Conservation (phyloP, 2,329 filamentous ascomycete species). For the Calonectria hongkongensis region DNA sequence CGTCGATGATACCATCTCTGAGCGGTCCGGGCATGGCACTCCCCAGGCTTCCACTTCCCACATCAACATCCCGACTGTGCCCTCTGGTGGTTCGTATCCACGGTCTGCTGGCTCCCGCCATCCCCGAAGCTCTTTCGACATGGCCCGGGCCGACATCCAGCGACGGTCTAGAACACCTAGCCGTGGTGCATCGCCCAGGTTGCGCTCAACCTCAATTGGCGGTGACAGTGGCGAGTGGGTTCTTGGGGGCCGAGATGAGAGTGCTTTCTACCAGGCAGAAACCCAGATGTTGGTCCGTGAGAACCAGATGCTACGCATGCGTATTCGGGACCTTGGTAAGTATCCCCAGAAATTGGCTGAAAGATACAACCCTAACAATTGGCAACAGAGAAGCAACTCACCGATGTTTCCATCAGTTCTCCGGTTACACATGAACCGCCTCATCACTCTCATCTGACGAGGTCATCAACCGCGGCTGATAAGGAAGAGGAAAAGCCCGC, state of each 20-base stretch:
- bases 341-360: background rate
- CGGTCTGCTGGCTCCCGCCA: slow-evolving; percentile 71
- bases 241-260: slow-evolving; percentile 82
- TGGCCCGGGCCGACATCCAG: slow-evolving; percentile 73
- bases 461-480: slow-evolving; percentile 67
- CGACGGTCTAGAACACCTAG: slow-evolving; percentile 77
- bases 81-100: slow-evolving; percentile 65
- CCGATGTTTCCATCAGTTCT: slow-evolving; percentile 62
- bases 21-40: slow-evolving; percentile 64
- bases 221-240: slow-evolving; percentile 77
- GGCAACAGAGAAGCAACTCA: slow-evolving; percentile 70
- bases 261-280: slow-evolving; percentile 87
- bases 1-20: slow-evolving; percentile 70
- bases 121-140: slow-evolving; percentile 76
- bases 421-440: slow-evolving; percentile 65
- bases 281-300: slow-evolving; percentile 85
- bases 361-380: slow-evolving; percentile 37
- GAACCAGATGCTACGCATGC: slow-evolving; percentile 87
- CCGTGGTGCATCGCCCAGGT: slow-evolving; percentile 72
- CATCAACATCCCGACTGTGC: slow-evolving; percentile 57
- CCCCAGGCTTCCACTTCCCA: slow-evolving; percentile 60
- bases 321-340: slow-evolving; percentile 83
- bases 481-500: slow-evolving; percentile 55
- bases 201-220: slow-evolving; percentile 75
- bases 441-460: slow-evolving; percentile 69